Evolutionary conservation across 1,284 basidiomycete genomes (phyloP), one percentile per base, ranked within the genome.

Genomic region (Taiwanofungus camphoratus): DNA sequence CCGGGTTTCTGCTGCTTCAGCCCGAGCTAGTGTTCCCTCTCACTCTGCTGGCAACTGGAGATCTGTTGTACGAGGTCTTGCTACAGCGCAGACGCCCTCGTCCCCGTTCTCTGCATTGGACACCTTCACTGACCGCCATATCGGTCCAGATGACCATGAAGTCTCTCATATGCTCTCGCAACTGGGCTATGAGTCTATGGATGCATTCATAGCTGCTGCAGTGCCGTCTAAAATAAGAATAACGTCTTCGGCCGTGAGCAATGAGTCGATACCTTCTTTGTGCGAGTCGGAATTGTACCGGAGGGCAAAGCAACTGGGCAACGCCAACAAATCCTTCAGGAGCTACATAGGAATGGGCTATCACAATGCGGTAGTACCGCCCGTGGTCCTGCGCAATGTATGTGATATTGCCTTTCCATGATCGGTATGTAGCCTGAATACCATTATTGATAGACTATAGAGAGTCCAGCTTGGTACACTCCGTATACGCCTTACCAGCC

Each of bases 261-360:
- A 91, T 55, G 67, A 73, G 20, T 73, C 76, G 31, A 88, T 96
- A 48, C 73, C 77, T 3, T 72, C 87, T 0, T 71, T 91, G 46
- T 91, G 88, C 62, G 96, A 99, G 68, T 81, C 86, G 12, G 87
- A 99, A 69, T 73, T 99, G 31, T 73, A 84, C 42, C 67, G 71
- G 33, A 74, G 90, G 40, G 92, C 88, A 2, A 83, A 82, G 58
- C 76, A 80, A 55, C 70, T 98, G 19, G 92, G 84, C 15, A 66
- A 62, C 23, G 73, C 80, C 64, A 98, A 99, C 69, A 81, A 83
- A 66, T 69, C 77, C 6, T 86, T 86, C 67, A 92, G 88, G 73
- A 93, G 84, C 59, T 95, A 92, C 63, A 99, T 98, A 61, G 95
- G 95, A 33, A 92, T 97, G 92, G 95, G 95, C 11, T 98, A 99